Conservation (phyloP, 2,329 filamentous ascomycete genomes). For the Clarireedia paspali region DNA sequence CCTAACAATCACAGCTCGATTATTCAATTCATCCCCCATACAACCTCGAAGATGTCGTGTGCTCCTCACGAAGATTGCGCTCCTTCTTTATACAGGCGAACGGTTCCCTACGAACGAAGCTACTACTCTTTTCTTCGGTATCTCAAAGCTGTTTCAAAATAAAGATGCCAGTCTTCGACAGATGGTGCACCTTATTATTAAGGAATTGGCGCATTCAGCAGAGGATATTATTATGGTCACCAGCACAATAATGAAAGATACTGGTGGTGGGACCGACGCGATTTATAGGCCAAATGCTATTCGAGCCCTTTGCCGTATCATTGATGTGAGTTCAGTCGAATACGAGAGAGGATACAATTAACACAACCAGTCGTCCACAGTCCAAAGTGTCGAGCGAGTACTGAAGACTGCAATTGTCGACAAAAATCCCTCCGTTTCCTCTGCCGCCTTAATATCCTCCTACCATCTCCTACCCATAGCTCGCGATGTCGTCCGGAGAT, state of each 20-base stretch:
- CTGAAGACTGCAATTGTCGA: conserved; percentile 99
- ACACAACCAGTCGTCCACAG: conserved; percentile 67
- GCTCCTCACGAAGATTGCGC: conserved; percentile 91
- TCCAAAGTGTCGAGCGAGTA: conserved; percentile 94
- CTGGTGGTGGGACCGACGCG: conserved; percentile 86
- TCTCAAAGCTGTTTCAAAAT: conserved; percentile 99
- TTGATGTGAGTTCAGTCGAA: conserved; percentile 60
- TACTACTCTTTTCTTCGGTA: conserved; percentile 96
- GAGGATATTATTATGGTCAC: conserved; percentile 99
- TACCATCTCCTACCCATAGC: conserved; percentile 97
- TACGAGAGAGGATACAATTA: conserved; percentile 18
- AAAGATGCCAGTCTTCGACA: conserved; percentile 96
- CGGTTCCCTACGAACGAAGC: conserved; percentile 96
- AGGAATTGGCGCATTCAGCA: conserved; percentile 90
- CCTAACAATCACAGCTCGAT: conserved; percentile 60
- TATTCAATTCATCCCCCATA: conserved; percentile 97
- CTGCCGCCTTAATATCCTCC: conserved; percentile 89
- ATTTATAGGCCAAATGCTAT: conserved; percentile 95
- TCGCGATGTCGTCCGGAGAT: conserved; percentile 88
- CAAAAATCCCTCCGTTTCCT: conserved; percentile 95
- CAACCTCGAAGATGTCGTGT: conserved; percentile 96
- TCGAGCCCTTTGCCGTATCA: conserved; percentile 89
- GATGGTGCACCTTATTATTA: conserved; percentile 98
- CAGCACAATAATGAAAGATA: conserved; percentile 99
- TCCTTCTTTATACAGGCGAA: conserved; percentile 94